These are phyloP conservation scores for Triticum urartu DNA, from an alignment of 176 grass and related monocot genomes.

Conservation along the genomic window DNA sequence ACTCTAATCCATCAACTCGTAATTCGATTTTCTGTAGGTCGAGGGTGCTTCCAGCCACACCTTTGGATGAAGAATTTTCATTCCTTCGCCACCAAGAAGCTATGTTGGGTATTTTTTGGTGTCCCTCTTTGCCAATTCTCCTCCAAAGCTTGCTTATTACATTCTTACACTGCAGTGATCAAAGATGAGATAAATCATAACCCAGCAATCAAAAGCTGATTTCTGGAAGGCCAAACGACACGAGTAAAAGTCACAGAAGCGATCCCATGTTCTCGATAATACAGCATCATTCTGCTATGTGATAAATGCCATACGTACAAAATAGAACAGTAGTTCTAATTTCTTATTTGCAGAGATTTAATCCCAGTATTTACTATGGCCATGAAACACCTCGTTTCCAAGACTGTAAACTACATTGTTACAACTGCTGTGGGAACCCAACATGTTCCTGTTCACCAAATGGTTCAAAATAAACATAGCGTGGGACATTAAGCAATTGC, in stretches of 20 bases:
- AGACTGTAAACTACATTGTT: not conserved
- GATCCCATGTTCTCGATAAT: not conserved
- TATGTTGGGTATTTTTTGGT: conserved; percentile 83
- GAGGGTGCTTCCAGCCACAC: conserved; percentile 47
- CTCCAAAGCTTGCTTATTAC: conserved; percentile 98
- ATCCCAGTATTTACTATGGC: not conserved
- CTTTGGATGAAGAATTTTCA: conserved; percentile 66
- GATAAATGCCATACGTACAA: conserved; percentile 13
- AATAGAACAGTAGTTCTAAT: conserved; percentile 1
- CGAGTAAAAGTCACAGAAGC: conserved; percentile 10
- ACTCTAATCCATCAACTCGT: conserved; percentile 84
- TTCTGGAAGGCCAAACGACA: not conserved
- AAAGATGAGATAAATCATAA: not conserved
- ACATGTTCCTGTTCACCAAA: not conserved
- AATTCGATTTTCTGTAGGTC: conserved; percentile 86
- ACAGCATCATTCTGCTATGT: not conserved
- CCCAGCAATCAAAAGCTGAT: conserved; percentile 9
- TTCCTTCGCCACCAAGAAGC: conserved; percentile 91
- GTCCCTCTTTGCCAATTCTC: conserved; percentile 88
- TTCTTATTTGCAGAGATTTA: not conserved
- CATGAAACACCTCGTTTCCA: not conserved
- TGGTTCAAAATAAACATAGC: not conserved
- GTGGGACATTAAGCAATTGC: not conserved
- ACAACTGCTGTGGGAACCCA: not conserved
- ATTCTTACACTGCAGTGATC: conserved; percentile 87